Evolutionary conservation across 176 grass and related monocot genomes (phyloP).

Genomic region (Eleusine coracana): DNA sequence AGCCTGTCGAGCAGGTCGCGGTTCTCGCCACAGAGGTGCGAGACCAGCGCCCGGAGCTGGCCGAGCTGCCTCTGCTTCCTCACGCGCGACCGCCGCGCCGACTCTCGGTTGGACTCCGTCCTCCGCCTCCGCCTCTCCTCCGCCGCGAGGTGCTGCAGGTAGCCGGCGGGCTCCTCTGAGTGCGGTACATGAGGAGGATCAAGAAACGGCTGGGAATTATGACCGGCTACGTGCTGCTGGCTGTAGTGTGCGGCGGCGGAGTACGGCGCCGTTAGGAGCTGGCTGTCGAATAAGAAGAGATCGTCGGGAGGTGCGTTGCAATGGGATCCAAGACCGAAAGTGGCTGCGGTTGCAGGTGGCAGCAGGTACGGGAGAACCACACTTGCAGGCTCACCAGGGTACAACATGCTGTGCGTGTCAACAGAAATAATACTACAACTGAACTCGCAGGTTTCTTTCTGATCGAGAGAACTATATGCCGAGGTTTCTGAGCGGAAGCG

Average conservation of each 20-base stretch:
- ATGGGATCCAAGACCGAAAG: conserved; percentile 44
- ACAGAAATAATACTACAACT: not conserved
- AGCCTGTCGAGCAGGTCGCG: conserved; percentile 64
- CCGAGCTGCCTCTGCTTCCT: conserved; percentile 72
- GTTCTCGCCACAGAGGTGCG: conserved; percentile 54
- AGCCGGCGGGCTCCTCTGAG: conserved; percentile 35
- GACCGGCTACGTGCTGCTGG: conserved; percentile 6
- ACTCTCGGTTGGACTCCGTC: conserved; percentile 78
- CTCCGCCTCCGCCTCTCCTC: conserved; percentile 70
- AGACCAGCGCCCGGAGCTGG: conserved; percentile 61
- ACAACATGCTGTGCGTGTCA: conserved; percentile 49
- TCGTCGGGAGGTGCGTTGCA: conserved; percentile 40
- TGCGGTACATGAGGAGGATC: not conserved
- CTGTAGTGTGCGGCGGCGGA: not conserved
- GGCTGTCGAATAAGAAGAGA: conserved; percentile 33
- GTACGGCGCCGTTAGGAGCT: not conserved
- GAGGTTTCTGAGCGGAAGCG: conserved; percentile 17
- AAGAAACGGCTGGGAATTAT: conserved; percentile 9
- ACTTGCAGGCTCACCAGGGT: conserved; percentile 52
- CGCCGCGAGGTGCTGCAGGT: conserved; percentile 38
- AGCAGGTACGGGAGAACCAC: conserved; percentile 33
- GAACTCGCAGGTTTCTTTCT: not conserved
- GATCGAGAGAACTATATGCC: not conserved
- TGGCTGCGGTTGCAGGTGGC: conserved; percentile 8
- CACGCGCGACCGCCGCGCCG: conserved; percentile 73